A percentile compares a stretch with the other conserved stretches of the same genome.
phyloP scores from a whole-genome alignment of 106 monocot genomes.

The Acanthochlamys bracteata region DNA sequence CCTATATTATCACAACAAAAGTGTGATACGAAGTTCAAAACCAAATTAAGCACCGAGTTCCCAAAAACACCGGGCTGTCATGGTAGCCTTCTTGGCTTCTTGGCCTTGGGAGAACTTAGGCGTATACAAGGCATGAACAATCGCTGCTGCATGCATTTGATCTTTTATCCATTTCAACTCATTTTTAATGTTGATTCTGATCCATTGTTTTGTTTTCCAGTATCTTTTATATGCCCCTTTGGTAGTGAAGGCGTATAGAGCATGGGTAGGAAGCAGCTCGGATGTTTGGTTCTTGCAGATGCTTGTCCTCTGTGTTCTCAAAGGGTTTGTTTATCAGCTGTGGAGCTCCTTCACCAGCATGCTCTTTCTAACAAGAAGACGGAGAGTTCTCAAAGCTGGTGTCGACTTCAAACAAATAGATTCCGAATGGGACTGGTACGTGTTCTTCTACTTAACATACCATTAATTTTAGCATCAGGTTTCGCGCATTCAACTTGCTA shows the following conservation, averaged over 20 bases:
- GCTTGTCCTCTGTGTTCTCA: slow-evolving; percentile 44
- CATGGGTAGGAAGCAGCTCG: slow-evolving; percentile 27
- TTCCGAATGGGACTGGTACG: slow-evolving; percentile 85
- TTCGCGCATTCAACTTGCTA: not conserved
- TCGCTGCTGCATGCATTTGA: not conserved
- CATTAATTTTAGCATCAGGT: not conserved
- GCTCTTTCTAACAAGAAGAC: slow-evolving; percentile 56
- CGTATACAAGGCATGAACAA: not conserved
- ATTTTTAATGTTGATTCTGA: not conserved
- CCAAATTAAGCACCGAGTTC: not conserved
- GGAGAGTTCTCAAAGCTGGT: slow-evolving; percentile 42
- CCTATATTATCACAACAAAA: not conserved
- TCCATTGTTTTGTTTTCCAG: slow-evolving; percentile 28
- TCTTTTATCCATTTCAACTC: not conserved
- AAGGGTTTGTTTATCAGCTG: slow-evolving; percentile 24
- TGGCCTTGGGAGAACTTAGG: slow-evolving; percentile 4
- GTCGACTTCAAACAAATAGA: slow-evolving; percentile 67
- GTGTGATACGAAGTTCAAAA: no score
- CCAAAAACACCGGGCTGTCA: not conserved
- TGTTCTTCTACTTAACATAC: not conserved
- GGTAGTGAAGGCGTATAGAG: slow-evolving; percentile 45
- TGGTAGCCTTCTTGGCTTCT: slow-evolving; percentile 5
- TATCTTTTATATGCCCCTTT: slow-evolving; percentile 75
- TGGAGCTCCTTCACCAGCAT: slow-evolving; percentile 51
- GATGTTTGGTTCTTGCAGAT: slow-evolving; percentile 45